These are phyloP conservation scores for Camelina laxa DNA, from an alignment of 345 rosid species.

Conservation along the genomic window DNA sequence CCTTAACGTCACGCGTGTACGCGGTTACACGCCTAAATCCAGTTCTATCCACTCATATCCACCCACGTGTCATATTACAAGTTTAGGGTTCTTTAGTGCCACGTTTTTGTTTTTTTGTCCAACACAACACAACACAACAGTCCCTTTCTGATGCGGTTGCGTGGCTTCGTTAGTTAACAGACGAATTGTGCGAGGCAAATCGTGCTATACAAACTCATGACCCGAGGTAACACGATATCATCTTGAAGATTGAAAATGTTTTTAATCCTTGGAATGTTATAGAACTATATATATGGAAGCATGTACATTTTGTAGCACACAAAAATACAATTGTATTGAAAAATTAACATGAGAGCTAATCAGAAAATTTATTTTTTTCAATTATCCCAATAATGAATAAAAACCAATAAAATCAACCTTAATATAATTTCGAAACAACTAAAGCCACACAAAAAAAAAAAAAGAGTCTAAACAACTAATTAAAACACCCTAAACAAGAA, in stretches of 20 bases:
- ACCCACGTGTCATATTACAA: not conserved
- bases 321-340: not conserved
- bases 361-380: too few relatives aligned
- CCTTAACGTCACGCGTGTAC: constrained; percentile 29
- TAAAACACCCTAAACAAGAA: not conserved
- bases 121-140: constrained; percentile 7
- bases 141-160: constrained; percentile 13
- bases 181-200: not conserved
- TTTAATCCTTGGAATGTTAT: not conserved
- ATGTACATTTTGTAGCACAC: not conserved
- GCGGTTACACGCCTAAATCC: constrained; percentile 19
- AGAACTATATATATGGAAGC: not conserved
- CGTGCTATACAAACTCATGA: not conserved
- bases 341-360: too few relatives aligned
- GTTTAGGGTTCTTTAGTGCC: not conserved
- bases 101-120: constrained; percentile 5
- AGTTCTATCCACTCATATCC: not conserved
- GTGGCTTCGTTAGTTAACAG: constrained; percentile 9
- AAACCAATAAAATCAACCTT: not conserved
- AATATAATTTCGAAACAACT: not conserved
- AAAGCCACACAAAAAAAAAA: not conserved
- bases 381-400: not conserved
- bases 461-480: not conserved
- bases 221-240: not conserved
- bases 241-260: not conserved